Evolutionary conservation across 164 flowering plant genomes (phyloP).

Genomic region (Aristolochia californica): DNA sequence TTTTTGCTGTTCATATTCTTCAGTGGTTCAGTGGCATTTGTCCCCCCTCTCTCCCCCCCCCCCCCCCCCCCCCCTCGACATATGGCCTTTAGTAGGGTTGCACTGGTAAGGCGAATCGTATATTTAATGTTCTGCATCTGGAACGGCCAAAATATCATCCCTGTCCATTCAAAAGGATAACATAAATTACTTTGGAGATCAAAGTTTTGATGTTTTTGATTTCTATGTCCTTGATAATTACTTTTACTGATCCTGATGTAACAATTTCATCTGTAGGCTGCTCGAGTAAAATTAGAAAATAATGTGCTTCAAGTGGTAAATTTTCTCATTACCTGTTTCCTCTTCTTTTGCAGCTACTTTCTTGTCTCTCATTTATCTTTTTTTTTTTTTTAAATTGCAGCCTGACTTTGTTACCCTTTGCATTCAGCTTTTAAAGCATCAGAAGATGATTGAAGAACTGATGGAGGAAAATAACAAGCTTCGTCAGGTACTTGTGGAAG

Average conservation of each 20-base stretch:
- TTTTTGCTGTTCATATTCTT: too few species aligned
- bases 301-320: slow-evolving; percentile 75
- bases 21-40: too few species aligned
- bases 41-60: too few species aligned
- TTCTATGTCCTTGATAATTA: too few species aligned
- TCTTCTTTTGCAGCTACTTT: neutral
- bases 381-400: neutral
- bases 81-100: too few species aligned
- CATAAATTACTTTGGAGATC: too few species aligned
- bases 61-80: too few species aligned
- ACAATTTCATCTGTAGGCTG: slow-evolving; percentile 38
- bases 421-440: slow-evolving; percentile 76
- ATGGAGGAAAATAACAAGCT: slow-evolving; percentile 76
- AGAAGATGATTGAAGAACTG: slow-evolving; percentile 65
- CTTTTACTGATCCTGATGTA: neutral
- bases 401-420: neutral
- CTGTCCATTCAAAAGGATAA: too few species aligned
- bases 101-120: too few species aligned
- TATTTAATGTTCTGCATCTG: neutral
- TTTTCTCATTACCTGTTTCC: neutral
- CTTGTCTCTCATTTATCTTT: neutral
- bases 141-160: too few species aligned
- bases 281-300: slow-evolving; percentile 48
- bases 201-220: too few species aligned
- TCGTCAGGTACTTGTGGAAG: slow-evolving; percentile 57